These are phyloP conservation scores for Penicillium fimorum DNA, from an alignment of 495 filamentous ascomycete species.

Conservation along the genomic window DNA sequence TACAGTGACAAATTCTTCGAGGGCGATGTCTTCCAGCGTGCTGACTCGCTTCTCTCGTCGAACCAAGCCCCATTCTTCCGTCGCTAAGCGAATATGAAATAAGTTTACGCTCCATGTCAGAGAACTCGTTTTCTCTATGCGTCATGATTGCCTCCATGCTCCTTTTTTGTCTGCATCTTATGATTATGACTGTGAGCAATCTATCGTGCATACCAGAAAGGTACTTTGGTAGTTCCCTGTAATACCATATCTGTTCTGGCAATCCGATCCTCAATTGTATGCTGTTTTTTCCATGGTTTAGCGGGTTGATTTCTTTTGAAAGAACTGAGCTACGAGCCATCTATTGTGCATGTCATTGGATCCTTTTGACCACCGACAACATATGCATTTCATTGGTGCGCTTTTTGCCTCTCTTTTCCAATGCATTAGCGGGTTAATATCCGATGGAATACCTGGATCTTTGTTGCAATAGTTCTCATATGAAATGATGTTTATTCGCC, in stretches of 20 bases:
- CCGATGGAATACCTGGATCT: background rate
- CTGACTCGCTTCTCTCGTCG: conserved; percentile 65
- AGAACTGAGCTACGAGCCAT: background rate
- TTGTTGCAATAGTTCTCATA: background rate
- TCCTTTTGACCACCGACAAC: background rate
- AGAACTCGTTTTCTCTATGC: conserved; percentile 8
- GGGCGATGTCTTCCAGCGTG: conserved; percentile 71
- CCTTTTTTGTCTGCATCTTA: conserved; percentile 2
- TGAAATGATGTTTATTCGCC: background rate
- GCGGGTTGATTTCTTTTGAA: conserved; percentile 5
- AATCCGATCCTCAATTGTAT: background rate
- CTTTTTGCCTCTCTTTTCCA: background rate
- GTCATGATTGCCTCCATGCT: conserved; percentile 4
- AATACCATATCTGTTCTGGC: background rate
- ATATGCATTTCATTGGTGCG: background rate
- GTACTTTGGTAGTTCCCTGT: background rate
- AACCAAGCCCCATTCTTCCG: conserved; percentile 43
- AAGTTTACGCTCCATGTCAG: background rate
- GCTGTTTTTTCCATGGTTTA: conserved; percentile 6
- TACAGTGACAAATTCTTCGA: conserved; percentile 63
- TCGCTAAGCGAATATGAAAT: conserved; percentile 17
- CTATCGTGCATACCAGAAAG: background rate
- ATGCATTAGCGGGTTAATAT: conserved; percentile 4
- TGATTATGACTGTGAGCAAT: conserved; percentile 11
- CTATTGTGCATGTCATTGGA: background rate